Evolutionary conservation across 2,329 filamentous ascomycete genomes (phyloP).

Genomic region (Colletotrichum spaethianum): DNA sequence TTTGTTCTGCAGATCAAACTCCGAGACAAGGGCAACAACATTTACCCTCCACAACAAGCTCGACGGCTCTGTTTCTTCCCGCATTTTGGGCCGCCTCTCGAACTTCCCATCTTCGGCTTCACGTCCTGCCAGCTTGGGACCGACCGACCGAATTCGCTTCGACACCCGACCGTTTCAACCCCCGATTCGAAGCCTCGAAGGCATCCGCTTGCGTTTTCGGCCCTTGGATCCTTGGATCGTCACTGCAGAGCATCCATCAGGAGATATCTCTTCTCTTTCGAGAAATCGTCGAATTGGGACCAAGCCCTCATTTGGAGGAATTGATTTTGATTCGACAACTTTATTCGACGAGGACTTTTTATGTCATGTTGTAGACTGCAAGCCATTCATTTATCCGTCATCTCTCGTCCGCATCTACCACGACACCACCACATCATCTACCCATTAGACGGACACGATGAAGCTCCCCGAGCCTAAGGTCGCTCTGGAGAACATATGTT

Average conservation of each 20-base stretch:
- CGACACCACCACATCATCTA: conserved; percentile 6
- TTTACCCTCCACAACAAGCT: conserved; percentile 26
- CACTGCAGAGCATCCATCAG: neutral
- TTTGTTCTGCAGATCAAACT: conserved; percentile 46
- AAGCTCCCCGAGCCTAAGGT: conserved; percentile 78
- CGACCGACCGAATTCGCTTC: conserved; percentile 22
- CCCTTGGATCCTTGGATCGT: neutral
- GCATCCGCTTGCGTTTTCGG: conserved; percentile 10
- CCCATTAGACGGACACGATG: conserved; percentile 65
- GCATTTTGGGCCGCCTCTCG: conserved; percentile 21
- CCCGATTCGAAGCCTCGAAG: conserved; percentile 22
- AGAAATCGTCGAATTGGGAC: neutral
- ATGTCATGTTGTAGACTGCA: conserved; percentile 36
- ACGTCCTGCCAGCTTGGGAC: conserved; percentile 15
- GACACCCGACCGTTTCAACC: conserved; percentile 14
- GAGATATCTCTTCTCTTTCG: neutral
- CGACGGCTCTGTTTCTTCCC: conserved; percentile 20
- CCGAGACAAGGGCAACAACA: conserved; percentile 40
- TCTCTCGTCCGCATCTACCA: conserved; percentile 6
- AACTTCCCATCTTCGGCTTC: conserved; percentile 36
- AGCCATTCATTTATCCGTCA: conserved; percentile 6
- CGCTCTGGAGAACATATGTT: conserved; percentile 83
- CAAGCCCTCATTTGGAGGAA: neutral
- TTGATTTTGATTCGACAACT: neutral
- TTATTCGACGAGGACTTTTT: neutral